A percentile compares a stretch with the other conserved stretches of the same genome.
Conservation (phyloP, 2,329 filamentous ascomycete genomes). For the Biscogniauxia marginata region DNA sequence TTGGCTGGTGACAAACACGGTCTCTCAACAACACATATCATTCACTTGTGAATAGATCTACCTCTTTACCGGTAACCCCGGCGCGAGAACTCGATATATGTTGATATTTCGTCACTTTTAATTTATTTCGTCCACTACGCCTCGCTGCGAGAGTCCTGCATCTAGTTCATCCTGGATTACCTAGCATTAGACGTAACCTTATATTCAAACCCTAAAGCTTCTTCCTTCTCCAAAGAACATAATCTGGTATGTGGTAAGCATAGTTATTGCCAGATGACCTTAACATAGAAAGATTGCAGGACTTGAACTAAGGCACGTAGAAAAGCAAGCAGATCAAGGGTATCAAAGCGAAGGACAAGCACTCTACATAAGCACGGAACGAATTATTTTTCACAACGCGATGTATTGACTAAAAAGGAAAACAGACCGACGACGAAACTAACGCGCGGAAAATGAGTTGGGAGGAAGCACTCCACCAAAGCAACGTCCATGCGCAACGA, state of each 20-base stretch:
- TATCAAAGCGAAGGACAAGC: slow-evolving; percentile 2
- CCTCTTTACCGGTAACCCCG: too few relatives aligned
- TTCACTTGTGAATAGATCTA: too few relatives aligned
- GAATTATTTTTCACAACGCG: slow-evolving; percentile 15
- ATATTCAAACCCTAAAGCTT: too few relatives aligned
- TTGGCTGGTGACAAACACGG: too few relatives aligned
- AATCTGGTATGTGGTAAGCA: background rate
- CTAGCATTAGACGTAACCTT: too few relatives aligned
- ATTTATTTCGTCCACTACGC: too few relatives aligned
- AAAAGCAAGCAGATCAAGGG: background rate
- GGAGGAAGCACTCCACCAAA: slow-evolving; percentile 11
- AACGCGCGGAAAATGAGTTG: slow-evolving; percentile 12
- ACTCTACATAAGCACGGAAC: slow-evolving; percentile 3
- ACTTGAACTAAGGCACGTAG: background rate
- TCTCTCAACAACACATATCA: too few relatives aligned
- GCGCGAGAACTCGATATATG: too few relatives aligned
- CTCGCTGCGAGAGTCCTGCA: too few relatives aligned
- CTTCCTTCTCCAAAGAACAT: too few relatives aligned
- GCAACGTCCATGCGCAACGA: slow-evolving; percentile 18
- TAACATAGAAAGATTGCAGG: background rate
- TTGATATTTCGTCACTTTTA: too few relatives aligned
- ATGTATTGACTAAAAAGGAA: slow-evolving; percentile 27
- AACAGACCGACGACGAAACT: slow-evolving; percentile 22
- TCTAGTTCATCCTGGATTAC: too few relatives aligned
- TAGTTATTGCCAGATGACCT: background rate